A percentile compares a stretch with the other conserved stretches of the same genome.
phyloP scores from a whole-genome alignment of 495 filamentous ascomycete genomes.

The Elasticomyces elasticus region DNA sequence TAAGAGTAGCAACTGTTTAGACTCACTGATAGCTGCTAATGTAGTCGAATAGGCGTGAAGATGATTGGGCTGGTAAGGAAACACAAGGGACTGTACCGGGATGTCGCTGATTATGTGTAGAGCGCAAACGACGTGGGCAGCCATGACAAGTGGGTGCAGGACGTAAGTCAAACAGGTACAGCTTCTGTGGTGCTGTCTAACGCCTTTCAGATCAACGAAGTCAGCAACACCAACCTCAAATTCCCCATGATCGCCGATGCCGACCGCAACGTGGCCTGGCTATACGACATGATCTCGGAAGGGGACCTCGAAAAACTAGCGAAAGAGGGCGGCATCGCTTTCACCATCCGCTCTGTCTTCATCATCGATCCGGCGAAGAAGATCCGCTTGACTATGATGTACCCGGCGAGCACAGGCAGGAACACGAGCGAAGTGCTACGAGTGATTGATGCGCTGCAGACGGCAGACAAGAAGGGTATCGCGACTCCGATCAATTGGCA shows the following conservation, averaged over 20 bases:
- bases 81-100: background rate
- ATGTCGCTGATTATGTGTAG: background rate
- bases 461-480: slow-evolving; percentile 52
- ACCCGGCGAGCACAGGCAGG: slow-evolving; percentile 55
- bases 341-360: slow-evolving; percentile 61
- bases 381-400: slow-evolving; percentile 58
- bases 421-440: slow-evolving; percentile 58
- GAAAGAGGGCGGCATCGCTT: slow-evolving; percentile 36
- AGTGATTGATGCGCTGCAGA: slow-evolving; percentile 57
- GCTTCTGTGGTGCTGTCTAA: too few relatives aligned
- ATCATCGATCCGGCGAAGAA: slow-evolving; percentile 62
- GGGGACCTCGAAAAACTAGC: slow-evolving; percentile 48
- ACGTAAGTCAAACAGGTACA: too few relatives aligned
- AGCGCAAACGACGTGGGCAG: slow-evolving; percentile 59
- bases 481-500: slow-evolving; percentile 57
- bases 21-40: too few relatives aligned
- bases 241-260: slow-evolving; percentile 75
- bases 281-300: slow-evolving; percentile 57
- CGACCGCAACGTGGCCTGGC: slow-evolving; percentile 52
- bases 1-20: too few relatives aligned
- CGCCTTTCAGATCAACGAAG: slow-evolving; percentile 95
- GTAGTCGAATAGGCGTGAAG: slow-evolving; percentile 86
- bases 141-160: slow-evolving; percentile 73
- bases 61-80: slow-evolving; percentile 75
- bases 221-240: slow-evolving; percentile 64